Evolutionary conservation across 1,284 basidiomycete species (phyloP).

Genomic region (Ceratobasidium theobromae): DNA sequence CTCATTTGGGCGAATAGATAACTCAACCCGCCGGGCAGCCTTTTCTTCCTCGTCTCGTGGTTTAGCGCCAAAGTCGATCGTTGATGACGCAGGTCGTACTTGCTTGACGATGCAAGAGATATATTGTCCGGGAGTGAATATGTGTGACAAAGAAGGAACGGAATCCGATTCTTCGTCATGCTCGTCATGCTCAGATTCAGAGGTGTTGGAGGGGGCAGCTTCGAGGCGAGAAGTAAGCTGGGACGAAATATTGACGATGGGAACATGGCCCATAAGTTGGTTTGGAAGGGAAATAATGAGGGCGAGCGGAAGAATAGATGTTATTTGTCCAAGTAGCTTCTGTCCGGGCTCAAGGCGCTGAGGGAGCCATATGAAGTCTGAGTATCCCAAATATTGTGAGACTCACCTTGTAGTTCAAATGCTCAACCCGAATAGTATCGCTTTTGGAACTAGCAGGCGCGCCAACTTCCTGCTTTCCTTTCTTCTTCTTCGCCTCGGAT

Average conservation of each 20-base stretch:
- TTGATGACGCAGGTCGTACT: slow-evolving; percentile 57
- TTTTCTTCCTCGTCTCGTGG: slow-evolving; percentile 65
- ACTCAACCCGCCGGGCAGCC: slow-evolving; percentile 78
- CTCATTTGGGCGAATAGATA: slow-evolving; percentile 80
- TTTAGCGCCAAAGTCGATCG: slow-evolving; percentile 54
- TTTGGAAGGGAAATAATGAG: slow-evolving; percentile 92
- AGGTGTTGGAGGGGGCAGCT: slow-evolving; percentile 37
- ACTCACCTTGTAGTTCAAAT: slow-evolving; percentile 89
- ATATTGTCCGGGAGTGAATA: slow-evolving; percentile 87
- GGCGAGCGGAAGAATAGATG: slow-evolving; percentile 86
- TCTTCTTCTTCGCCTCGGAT: slow-evolving; percentile 40
- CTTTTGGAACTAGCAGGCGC: slow-evolving; percentile 43
- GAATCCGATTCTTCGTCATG: slow-evolving; percentile 47
- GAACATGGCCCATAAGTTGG: slow-evolving; percentile 92
- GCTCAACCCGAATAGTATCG: slow-evolving; percentile 73
- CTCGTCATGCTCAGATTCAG: slow-evolving; percentile 54
- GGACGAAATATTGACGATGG: slow-evolving; percentile 91
- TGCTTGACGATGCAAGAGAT: slow-evolving; percentile 74
- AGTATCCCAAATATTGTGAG: background rate
- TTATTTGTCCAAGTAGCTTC: slow-evolving; percentile 83
- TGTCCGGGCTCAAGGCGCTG: slow-evolving; percentile 76
- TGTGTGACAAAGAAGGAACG: slow-evolving; percentile 67
- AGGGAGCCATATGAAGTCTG: slow-evolving; percentile 11
- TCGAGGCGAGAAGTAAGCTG: slow-evolving; percentile 70
- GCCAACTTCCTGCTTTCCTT: slow-evolving; percentile 1